These are phyloP conservation scores for Paraphoma chrysanthemicola DNA, from an alignment of 2,329 filamentous ascomycete genomes.

Conservation along the genomic window DNA sequence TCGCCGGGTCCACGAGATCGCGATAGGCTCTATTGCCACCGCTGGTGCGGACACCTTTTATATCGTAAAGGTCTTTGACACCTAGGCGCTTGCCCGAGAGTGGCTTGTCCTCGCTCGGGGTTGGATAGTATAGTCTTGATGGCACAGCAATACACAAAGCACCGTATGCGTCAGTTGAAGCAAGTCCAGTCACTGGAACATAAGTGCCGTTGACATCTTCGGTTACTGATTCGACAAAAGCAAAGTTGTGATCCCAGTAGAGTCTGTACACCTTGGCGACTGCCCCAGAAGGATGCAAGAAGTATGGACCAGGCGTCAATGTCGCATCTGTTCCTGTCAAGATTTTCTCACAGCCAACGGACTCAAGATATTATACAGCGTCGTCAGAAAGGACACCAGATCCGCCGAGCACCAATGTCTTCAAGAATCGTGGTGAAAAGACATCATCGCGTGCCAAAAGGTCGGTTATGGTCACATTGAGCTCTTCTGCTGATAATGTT, in stretches of 20 bases:
- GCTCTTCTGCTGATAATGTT: background rate
- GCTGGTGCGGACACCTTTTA: constrained; percentile 18
- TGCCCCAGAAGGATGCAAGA: constrained; percentile 11
- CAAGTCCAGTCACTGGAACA: constrained; percentile 13
- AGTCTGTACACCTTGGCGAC: constrained; percentile 15
- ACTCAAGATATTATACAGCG: constrained; percentile 2
- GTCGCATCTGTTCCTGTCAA: background rate
- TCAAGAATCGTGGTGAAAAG: constrained; percentile 9
- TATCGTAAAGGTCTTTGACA: constrained; percentile 26
- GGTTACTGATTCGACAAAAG: constrained; percentile 14
- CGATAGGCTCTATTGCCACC: constrained; percentile 21
- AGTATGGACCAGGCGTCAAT: constrained; percentile 12
- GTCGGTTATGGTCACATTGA: constrained; percentile 1
- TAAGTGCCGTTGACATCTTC: constrained; percentile 17
- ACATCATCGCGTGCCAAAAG: constrained; percentile 11
- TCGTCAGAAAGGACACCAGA: background rate
- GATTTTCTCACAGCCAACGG: constrained; percentile 7
- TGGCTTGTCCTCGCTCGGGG: constrained; percentile 7
- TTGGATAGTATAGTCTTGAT: constrained; percentile 17
- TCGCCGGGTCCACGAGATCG: constrained; percentile 2
- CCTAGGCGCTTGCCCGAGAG: constrained; percentile 16
- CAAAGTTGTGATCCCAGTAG: constrained; percentile 17
- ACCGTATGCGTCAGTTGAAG: constrained; percentile 9
- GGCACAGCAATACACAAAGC: constrained; percentile 19
- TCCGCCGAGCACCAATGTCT: constrained; percentile 11